Base-by-base conservation (phyloP, 306 rosid species). In the Ormosia emarginata region DNA sequence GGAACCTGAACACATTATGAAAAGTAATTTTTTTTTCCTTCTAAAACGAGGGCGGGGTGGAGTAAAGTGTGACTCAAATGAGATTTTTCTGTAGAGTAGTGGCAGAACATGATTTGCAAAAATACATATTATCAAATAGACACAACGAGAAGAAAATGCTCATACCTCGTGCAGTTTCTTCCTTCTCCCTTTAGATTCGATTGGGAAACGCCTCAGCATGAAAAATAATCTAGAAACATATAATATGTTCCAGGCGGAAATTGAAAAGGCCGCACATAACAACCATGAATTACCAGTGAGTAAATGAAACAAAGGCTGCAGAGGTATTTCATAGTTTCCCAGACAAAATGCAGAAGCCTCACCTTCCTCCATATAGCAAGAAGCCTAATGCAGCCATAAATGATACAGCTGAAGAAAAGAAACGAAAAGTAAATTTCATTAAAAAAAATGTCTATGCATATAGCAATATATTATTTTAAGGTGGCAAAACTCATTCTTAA, bases 161-260 rank as follows among this genome's bases (percentile, higher is more conserved):
- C 81, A 71, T 81, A 96, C 99, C 99, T 96, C 99, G 55, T 92
- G 90, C 82, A 96, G 98, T 81, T 93, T 96, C 94, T 93, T 93
- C 83, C 98, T 88, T 90, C 98, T 96, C 86, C 98, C 99, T 85
- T 91, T 96, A 34, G 99, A 96, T 88, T 96, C 99, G 55, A 96
- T 92, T 29, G 99, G 99, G 87, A 96, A 96, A 78, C 89, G 97
- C 84, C 97, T 92, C 92, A 96, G 82, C 99, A 96, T 96, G 96
- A 89, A 84, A 91, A 96, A 96, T 75, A 96, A 88, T 83, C 99
- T 96, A 87, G 66, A 81, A 67, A 53, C 7, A 71, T 77, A 36
- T 34, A 30, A 63, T 12, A 37, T 13, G 46, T 71, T 47, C 46
- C 65, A 69, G 58, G 39, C 9, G 5, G 29, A 49, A 58, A 52